Evolutionary conservation across 345 rosid genomes (phyloP).

Genomic region (Raphanus sativus): DNA sequence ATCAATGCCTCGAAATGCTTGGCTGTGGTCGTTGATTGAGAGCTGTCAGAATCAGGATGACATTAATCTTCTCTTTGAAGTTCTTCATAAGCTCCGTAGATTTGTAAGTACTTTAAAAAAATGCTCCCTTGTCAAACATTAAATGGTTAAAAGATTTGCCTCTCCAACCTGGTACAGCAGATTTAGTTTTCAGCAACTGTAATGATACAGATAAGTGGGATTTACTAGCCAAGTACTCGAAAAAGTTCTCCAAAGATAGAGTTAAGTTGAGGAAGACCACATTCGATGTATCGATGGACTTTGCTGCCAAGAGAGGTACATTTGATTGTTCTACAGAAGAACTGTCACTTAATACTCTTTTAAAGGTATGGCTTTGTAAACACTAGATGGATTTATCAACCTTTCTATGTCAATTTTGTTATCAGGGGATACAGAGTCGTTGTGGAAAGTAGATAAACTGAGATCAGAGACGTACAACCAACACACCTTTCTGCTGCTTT

Average conservation of each 20-base stretch:
- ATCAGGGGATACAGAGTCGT: constrained; percentile 63
- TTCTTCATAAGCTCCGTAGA: constrained; percentile 63
- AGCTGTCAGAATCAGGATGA: constrained; percentile 68
- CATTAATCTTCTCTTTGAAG: constrained; percentile 64
- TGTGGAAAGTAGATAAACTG: constrained; percentile 75
- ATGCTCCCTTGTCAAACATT: neutral
- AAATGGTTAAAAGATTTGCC: constrained; percentile 19
- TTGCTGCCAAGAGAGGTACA: constrained; percentile 71
- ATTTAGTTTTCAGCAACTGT: constrained; percentile 79
- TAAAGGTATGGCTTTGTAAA: neutral
- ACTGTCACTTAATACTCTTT: neutral
- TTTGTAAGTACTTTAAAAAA: constrained; percentile 54
- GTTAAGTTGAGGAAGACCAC: constrained; percentile 64
- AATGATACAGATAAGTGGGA: constrained; percentile 59
- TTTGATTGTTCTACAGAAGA: neutral
- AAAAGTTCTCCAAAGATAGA: constrained; percentile 62
- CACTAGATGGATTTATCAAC: neutral
- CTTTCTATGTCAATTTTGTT: neutral
- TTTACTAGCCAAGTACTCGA: constrained; percentile 59
- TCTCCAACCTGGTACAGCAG: constrained; percentile 78
- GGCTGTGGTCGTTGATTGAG: constrained; percentile 75
- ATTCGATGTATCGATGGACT: constrained; percentile 81
- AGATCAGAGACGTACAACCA: constrained; percentile 66
- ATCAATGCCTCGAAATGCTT: constrained; percentile 81
- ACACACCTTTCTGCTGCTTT: constrained; percentile 59